Evolutionary conservation across 495 filamentous ascomycete species (phyloP).

Genomic region (Melanomma pulvis-pyrius): DNA sequence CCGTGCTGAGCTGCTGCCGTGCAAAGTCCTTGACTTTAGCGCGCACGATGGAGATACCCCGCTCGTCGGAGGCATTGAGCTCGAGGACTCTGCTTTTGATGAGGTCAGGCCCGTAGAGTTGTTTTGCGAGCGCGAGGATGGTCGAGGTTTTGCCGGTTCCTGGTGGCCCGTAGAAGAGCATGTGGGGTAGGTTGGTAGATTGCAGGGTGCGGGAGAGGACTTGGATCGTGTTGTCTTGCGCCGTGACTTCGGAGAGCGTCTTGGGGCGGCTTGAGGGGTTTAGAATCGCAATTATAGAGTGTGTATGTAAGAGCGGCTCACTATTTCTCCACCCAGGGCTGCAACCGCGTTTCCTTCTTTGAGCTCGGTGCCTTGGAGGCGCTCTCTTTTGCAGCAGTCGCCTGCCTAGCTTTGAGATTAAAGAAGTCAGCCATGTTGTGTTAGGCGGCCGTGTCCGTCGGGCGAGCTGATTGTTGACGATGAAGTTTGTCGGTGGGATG

Average conservation of each 20-base stretch:
- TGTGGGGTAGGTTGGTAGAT: conserved; percentile 95
- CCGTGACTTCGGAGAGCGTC: conserved; percentile 89
- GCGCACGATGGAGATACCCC: conserved; percentile 94
- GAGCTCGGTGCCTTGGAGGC: conserved; percentile 55
- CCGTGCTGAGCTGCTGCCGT: conserved; percentile 85
- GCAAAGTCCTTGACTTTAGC: conserved; percentile 99
- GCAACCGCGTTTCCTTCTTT: conserved; percentile 67
- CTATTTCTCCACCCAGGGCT: conserved; percentile 99
- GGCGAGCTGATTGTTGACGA: background rate
- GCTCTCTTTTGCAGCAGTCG: conserved; percentile 65
- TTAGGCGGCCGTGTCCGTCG: background rate
- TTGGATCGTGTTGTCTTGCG: conserved; percentile 95
- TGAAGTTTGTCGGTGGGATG: conserved; percentile 6
- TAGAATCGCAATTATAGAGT: background rate
- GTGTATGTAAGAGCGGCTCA: conserved; percentile 50
- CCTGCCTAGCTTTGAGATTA: conserved; percentile 89
- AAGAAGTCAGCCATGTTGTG: conserved; percentile 79
- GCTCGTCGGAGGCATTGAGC: conserved; percentile 98
- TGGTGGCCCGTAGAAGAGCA: conserved; percentile 98
- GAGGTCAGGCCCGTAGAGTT: conserved; percentile 94
- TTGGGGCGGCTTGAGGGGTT: conserved; percentile 75
- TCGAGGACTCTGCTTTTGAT: conserved; percentile 94
- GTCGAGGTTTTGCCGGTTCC: conserved; percentile 99
- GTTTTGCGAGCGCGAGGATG: conserved; percentile 92
- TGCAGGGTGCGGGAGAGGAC: conserved; percentile 91